Conservation (phyloP, 2,329 filamentous ascomycete genomes). For the Epicoccum nigrum region DNA sequence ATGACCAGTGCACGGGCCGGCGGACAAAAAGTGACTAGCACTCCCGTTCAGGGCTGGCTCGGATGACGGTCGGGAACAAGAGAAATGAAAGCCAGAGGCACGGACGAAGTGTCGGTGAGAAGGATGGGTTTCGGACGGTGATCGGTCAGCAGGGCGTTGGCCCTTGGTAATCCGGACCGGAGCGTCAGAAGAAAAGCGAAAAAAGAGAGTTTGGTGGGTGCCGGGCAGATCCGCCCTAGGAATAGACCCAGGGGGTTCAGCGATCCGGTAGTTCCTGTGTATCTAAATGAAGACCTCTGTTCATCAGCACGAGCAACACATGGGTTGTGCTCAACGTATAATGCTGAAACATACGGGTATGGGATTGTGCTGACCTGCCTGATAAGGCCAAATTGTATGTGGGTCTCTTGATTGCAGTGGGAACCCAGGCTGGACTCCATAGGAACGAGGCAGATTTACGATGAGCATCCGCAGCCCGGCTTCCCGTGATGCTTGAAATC, state of each 20-base stretch:
- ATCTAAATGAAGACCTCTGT: background rate
- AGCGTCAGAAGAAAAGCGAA: background rate
- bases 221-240: conserved; percentile 13
- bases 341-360: conserved; percentile 2
- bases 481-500: conserved; percentile 31
- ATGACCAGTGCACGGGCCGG: conserved; percentile 6
- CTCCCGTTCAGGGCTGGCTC: conserved; percentile 8
- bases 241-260: background rate
- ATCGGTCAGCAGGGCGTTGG: conserved; percentile 9
- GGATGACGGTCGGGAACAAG: conserved; percentile 16
- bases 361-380: conserved; percentile 9
- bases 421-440: background rate
- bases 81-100: conserved; percentile 14
- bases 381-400: conserved; percentile 4
- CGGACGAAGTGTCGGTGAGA: conserved; percentile 16
- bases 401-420: conserved; percentile 12
- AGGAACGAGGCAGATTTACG: conserved; percentile 9
- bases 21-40: conserved; percentile 13
- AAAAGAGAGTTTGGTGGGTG: conserved; percentile 6
- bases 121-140: conserved; percentile 1
- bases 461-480: conserved; percentile 44
- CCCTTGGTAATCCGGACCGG: conserved; percentile 3
- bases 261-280: background rate
- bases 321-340: conserved; percentile 10
- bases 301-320: background rate